Evolutionary conservation across 805 yeast species (phyloP).

Genomic region (Saturnispora dispora): DNA sequence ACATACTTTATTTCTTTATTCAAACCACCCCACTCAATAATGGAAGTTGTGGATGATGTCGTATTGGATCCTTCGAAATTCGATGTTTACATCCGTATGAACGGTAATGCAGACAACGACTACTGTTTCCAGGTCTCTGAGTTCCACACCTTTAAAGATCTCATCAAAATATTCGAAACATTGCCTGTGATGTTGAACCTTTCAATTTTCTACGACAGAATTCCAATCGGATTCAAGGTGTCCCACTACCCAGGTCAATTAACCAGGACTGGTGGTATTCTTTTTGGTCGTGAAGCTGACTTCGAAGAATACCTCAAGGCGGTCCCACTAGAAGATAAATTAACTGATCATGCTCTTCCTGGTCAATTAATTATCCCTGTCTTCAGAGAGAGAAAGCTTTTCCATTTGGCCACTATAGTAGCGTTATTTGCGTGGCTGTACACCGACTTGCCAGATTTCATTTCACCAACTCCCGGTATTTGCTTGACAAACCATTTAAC

Average conservation of each 20-base stretch:
- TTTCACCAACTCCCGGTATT: conserved; percentile 89
- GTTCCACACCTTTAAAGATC: conserved; percentile 47
- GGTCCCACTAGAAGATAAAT: conserved; percentile 38
- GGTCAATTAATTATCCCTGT: conserved; percentile 79
- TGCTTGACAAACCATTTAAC: conserved; percentile 60
- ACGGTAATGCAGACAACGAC: conserved; percentile 77
- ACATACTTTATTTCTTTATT: background rate
- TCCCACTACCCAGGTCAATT: conserved; percentile 68
- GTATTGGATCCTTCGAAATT: conserved; percentile 10
- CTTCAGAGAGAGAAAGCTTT: conserved; percentile 45
- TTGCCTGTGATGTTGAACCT: conserved; percentile 78
- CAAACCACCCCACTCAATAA: background rate
- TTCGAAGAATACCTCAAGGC: conserved; percentile 35
- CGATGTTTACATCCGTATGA: conserved; percentile 69
- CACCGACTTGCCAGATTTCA: conserved; percentile 82
- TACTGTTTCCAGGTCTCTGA: conserved; percentile 74
- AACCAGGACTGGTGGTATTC: conserved; percentile 73
- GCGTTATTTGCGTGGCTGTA: conserved; percentile 67
- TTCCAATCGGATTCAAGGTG: conserved; percentile 57
- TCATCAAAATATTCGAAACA: conserved; percentile 50
- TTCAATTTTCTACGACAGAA: conserved; percentile 54
- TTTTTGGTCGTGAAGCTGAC: conserved; percentile 56
- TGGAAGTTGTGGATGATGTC: conserved; percentile 5
- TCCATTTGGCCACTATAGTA: conserved; percentile 32
- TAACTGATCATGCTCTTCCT: conserved; percentile 68